phyloP scores from a whole-genome alignment of 495 filamentous ascomycete species.

The Haplographium delicatum region DNA sequence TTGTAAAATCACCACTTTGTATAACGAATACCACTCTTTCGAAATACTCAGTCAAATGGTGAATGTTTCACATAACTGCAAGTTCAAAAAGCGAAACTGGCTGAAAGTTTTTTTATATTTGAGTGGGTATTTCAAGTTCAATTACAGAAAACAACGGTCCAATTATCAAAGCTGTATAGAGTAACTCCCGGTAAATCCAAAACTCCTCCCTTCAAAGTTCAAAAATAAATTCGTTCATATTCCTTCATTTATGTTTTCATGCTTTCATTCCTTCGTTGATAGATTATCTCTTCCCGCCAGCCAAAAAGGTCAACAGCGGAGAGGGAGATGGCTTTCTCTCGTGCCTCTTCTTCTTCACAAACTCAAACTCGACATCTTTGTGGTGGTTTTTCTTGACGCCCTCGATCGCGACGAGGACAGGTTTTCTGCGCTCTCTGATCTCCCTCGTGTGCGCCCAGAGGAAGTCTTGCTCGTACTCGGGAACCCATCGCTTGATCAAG shows the following conservation, averaged over 20 bases:
- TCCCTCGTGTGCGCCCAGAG: constrained; percentile 68
- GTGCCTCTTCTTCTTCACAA: constrained; percentile 25
- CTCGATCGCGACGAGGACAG: constrained; percentile 13
- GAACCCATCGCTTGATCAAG: constrained; percentile 71
- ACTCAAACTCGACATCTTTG: constrained; percentile 21
- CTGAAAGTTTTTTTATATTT: constrained; percentile 6
- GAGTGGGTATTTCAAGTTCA: constrained; percentile 15
- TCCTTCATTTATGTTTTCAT: background rate
- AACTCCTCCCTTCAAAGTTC: too few relatives aligned
- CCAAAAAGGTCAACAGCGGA: constrained; percentile 24
- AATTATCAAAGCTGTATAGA: too few relatives aligned
- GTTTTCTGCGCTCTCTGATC: constrained; percentile 43
- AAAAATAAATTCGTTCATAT: background rate
- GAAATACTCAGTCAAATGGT: too few relatives aligned
- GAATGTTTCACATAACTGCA: too few relatives aligned
- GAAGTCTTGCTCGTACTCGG: constrained; percentile 63
- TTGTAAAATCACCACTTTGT: constrained; percentile 15
- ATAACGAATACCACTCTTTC: constrained; percentile 17
- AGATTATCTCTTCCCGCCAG: constrained; percentile 19
- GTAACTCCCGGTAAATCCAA: background rate
- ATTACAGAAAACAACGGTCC: too few relatives aligned
- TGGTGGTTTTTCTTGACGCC: constrained; percentile 19
- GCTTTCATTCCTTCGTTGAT: constrained; percentile 7
- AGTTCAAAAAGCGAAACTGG: too few relatives aligned
- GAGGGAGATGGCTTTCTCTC: constrained; percentile 24